A percentile compares a stretch with the other conserved stretches of the same genome.
Evolutionary conservation across 371 early-diverging fungal genomes (phyloP).

Genomic region (Batkoa obscura): DNA sequence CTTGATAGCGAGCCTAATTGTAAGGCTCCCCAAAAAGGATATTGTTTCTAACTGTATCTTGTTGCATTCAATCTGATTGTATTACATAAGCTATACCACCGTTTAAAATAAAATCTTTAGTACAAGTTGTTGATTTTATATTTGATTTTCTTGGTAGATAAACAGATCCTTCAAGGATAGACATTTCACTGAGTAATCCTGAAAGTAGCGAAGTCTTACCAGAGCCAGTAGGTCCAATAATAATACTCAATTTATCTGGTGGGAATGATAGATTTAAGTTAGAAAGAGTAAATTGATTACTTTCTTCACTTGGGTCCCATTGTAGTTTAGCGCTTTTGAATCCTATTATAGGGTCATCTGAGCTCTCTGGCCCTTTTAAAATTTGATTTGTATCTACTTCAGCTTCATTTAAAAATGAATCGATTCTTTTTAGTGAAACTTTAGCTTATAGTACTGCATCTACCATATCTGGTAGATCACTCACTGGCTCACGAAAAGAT

Average conservation of each 20-base stretch:
- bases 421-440: constrained; percentile 28
- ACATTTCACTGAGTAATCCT: constrained; percentile 45
- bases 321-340: constrained; percentile 23
- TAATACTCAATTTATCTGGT: constrained; percentile 26
- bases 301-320: constrained; percentile 21
- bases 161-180: constrained; percentile 21
- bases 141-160: constrained; percentile 19
- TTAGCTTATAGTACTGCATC: constrained; percentile 26
- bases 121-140: too few species aligned
- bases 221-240: constrained; percentile 35
- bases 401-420: constrained; percentile 26
- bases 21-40: constrained; percentile 61
- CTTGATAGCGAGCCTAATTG: constrained; percentile 37
- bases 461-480: constrained; percentile 29
- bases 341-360: constrained; percentile 18
- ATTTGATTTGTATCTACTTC: constrained; percentile 16
- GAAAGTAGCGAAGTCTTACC: constrained; percentile 44
- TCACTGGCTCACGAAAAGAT: constrained; percentile 29
- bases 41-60: constrained; percentile 65
- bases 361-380: constrained; percentile 6
- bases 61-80: constrained; percentile 72
- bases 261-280: constrained; percentile 32
- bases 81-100: constrained; percentile 52
- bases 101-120: constrained; percentile 15
- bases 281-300: constrained; percentile 23